Base-by-base conservation (phyloP, 495 filamentous ascomycete species). In the Podospora conica region DNA sequence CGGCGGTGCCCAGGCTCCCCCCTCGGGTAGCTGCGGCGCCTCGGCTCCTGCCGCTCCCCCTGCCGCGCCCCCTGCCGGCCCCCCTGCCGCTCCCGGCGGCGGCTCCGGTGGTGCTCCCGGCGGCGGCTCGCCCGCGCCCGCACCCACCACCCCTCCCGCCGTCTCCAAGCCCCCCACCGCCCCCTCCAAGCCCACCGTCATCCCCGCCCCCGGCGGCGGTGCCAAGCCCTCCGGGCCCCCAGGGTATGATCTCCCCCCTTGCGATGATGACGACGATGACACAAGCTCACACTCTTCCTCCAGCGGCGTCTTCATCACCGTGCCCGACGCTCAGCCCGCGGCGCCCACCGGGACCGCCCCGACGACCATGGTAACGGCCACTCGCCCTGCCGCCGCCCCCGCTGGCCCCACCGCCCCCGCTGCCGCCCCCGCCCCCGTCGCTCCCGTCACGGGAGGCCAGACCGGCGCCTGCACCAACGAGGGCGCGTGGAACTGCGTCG, bases 401-500 rank as follows among this genome's bases (percentile, higher is more conserved):
- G 71, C 33, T 0, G 33, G 33, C 0, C 33, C 33, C 2, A 48
- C 33, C 5, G 33, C 33, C 15, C 33, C 66, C 6, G 69, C 63
- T n/a, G 63, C 67, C 33, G 72, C 67, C 55, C 63, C 74, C 20
- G 68, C 56, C 40, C 60, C 73, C 53, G 28, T 59, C 61, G 64
- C 33, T 61, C 54, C 55, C 57, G 66, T 57, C 66, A 67, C 24
- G 64, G 68, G 55, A 18, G 65, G 74, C 53, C 58, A 73, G 1
- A 66, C 70, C 8, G 79, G 81, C 40, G 68, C 83, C 24, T 87
- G 85, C 79, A 77, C 71, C 24, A 56, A 74, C 54, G 85, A 88
- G 70, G 84, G 82, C 61, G 70, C 74, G 54, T 90, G 87, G 87
- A 88, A 89, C 78, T 91, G 89, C 73, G 79, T 89, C 33, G 77